These are phyloP conservation scores for Penicillium occitanis DNA, from an alignment of 2,329 filamentous ascomycete genomes.

Conservation along the genomic window DNA sequence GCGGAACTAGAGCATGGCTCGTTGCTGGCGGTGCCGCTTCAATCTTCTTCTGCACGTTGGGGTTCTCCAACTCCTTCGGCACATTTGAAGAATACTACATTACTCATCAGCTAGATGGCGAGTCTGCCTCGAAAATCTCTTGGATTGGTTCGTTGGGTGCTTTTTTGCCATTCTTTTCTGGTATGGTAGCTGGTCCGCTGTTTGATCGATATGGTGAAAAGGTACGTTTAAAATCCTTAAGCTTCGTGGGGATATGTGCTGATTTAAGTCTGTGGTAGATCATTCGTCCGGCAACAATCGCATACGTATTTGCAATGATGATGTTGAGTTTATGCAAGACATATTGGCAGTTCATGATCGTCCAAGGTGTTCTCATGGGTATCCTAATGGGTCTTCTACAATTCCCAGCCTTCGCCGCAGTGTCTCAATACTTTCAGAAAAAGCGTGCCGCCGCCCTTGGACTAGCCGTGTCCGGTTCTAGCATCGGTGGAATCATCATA, in stretches of 20 bases:
- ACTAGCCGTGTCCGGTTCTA: slow-evolving; percentile 47
- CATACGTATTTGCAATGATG: slow-evolving; percentile 24
- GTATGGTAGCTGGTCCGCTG: slow-evolving; percentile 45
- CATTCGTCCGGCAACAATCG: slow-evolving; percentile 20
- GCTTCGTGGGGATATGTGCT: neutral
- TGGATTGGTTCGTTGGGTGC: slow-evolving; percentile 48
- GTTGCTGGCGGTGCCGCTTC: slow-evolving; percentile 28
- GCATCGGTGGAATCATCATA: slow-evolving; percentile 53
- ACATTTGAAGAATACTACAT: slow-evolving; percentile 49
- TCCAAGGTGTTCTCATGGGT: slow-evolving; percentile 36
- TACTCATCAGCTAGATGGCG: slow-evolving; percentile 32
- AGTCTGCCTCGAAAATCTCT: slow-evolving; percentile 40
- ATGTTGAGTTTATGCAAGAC: slow-evolving; percentile 41
- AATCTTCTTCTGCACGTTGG: slow-evolving; percentile 43
- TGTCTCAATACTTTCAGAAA: slow-evolving; percentile 50
- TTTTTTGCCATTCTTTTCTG: slow-evolving; percentile 46
- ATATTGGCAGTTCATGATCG: slow-evolving; percentile 57
- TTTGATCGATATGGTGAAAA: slow-evolving; percentile 48
- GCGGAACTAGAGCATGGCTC: slow-evolving; percentile 30
- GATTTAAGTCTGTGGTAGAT: slow-evolving; percentile 42
- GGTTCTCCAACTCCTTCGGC: slow-evolving; percentile 49
- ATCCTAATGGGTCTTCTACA: slow-evolving; percentile 42
- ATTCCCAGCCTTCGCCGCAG: slow-evolving; percentile 47
- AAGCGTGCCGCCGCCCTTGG: slow-evolving; percentile 50
- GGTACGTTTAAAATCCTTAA: slow-evolving; percentile 28